Evolutionary conservation across 129 eudicot genomes (phyloP), one percentile per base, ranked within the genome.

Genomic region (Helichrysum umbraculigerum): DNA sequence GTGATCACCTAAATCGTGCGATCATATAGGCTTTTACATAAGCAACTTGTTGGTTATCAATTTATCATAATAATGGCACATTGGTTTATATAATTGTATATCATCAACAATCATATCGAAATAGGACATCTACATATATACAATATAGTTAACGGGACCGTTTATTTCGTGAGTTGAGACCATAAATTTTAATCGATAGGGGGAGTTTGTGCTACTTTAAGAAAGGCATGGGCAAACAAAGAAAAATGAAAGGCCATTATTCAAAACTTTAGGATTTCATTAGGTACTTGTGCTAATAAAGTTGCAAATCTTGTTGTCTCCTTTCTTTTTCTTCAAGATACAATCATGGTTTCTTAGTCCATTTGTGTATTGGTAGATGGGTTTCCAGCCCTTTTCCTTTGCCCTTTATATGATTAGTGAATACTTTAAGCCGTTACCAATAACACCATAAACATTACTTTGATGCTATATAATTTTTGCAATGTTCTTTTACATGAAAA

Each of bases 321-420:
- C 71, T 78, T 78, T 62, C 82, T 78, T 71, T 78, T 71, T 8
- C 77, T 66, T 44, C 77, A 78, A 71, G 82, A 71, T 78, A 78
- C 62, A 71, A 71, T 71, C 77, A 78, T 78, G 57, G 29, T 71
- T 62, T 61, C 77, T 44, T 78, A 76, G 76, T 62, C 77, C 82
- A 61, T 61, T 64, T 70, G 44, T 70, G 65, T 78, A 22, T 78
- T 70, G 56, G 19, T 62, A 7, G 65, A 70, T 70, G 54, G 82
- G 65, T 12, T 44, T 73, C 51, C 22, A 9, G 25, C 47, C 47
- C 16, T 54, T 39, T 30, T 11, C 68, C 21, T 17, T 63, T 63
- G 4, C 30, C 42, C 6, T 62, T 30, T 12, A 30, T 14, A 15
- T 5, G 25, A 56, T 17, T 56, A 19, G 25, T 56, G 62, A 19